A percentile compares a stretch with the other conserved stretches of the same genome.
Conservation (phyloP, 495 filamentous ascomycete species). For the Trichoderma gamsii region DNA sequence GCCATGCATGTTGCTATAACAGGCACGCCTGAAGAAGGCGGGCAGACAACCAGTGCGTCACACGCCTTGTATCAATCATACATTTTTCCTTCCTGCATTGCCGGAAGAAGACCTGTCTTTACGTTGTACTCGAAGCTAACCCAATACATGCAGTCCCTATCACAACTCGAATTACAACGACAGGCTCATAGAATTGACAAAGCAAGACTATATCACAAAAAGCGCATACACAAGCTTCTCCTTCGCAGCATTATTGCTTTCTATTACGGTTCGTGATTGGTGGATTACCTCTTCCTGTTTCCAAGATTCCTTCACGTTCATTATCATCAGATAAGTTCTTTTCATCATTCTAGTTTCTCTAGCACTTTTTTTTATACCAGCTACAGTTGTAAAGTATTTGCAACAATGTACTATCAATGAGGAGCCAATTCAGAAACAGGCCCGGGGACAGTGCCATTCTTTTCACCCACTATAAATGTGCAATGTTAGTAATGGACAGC, state of each 20-base stretch:
- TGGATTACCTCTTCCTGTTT: not conserved
- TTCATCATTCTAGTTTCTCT: not conserved
- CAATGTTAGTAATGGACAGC: not conserved
- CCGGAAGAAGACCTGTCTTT: too few relatives aligned
- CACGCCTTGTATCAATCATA: too few relatives aligned
- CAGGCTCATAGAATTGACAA: too few relatives aligned
- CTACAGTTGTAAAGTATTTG: not conserved
- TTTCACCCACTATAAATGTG: conserved; percentile 43
- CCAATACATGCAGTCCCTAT: too few relatives aligned
- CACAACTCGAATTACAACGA: too few relatives aligned
- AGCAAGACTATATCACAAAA: not conserved
- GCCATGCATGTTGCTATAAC: too few relatives aligned
- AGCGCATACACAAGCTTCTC: not conserved
- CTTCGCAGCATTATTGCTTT: not conserved
- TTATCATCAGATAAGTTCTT: not conserved
- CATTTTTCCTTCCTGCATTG: too few relatives aligned
- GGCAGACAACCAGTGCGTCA: too few relatives aligned
- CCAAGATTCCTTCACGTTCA: not conserved
- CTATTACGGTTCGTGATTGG: not conserved
- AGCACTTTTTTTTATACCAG: not conserved
- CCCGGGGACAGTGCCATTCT: conserved; percentile 39
- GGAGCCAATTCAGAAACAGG: conserved; percentile 31
- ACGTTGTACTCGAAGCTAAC: too few relatives aligned
- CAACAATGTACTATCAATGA: conserved; percentile 7
- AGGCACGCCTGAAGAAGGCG: too few relatives aligned